A percentile compares a stretch with the other conserved stretches of the same genome.
Evolutionary conservation across 2,329 filamentous ascomycete genomes (phyloP).

Genomic region (Fusarium agapanthi): DNA sequence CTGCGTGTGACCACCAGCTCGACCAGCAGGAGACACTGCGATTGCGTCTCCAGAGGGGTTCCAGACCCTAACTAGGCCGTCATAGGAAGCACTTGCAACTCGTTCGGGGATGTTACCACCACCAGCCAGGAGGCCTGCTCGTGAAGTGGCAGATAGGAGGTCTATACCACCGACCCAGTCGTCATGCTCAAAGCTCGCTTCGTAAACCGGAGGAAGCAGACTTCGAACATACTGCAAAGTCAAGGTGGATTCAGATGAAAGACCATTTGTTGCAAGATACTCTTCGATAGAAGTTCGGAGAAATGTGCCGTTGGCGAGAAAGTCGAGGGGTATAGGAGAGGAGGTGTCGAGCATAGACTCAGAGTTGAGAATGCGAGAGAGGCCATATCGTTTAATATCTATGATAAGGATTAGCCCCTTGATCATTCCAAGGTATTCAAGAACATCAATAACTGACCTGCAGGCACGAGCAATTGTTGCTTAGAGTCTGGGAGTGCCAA

Average conservation of each 20-base stretch:
- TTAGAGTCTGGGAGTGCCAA: conserved; percentile 70
- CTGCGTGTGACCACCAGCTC: conserved; percentile 76
- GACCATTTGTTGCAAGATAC: conserved; percentile 84
- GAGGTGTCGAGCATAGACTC: conserved; percentile 74
- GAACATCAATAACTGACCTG: conserved; percentile 51
- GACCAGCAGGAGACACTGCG: conserved; percentile 74
- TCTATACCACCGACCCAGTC: conserved; percentile 95
- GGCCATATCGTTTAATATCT: conserved; percentile 76
- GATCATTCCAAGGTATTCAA: neutral
- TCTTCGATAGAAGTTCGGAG: conserved; percentile 89
- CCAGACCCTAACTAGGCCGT: conserved; percentile 90
- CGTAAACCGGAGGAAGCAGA: conserved; percentile 85
- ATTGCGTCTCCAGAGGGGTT: conserved; percentile 86
- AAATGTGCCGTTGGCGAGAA: conserved; percentile 93
- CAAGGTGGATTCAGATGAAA: conserved; percentile 87
- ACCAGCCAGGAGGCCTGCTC: conserved; percentile 60
- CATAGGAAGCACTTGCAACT: conserved; percentile 92
- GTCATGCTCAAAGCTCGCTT: conserved; percentile 94
- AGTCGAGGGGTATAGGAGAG: conserved; percentile 83
- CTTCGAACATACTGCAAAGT: conserved; percentile 94
- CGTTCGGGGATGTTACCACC: conserved; percentile 52
- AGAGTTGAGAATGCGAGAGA: conserved; percentile 76
- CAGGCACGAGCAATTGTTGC: conserved; percentile 69
- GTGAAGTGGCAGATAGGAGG: conserved; percentile 74
- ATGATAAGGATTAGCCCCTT: neutral